Evolutionary conservation across 345 rosid species (phyloP).

Genomic region (Salix udensis): DNA sequence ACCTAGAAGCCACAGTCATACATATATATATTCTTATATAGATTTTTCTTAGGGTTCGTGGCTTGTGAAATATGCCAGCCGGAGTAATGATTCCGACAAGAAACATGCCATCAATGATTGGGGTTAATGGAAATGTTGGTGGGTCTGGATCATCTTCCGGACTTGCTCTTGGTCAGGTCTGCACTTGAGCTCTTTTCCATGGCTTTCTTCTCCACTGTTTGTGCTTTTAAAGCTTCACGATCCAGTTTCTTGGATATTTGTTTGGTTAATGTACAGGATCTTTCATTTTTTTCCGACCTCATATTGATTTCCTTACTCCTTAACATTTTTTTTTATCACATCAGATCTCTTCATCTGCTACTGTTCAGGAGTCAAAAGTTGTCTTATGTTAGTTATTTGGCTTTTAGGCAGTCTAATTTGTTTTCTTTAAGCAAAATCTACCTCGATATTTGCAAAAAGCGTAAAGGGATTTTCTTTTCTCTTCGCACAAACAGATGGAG

Average conservation of each 20-base stretch:
- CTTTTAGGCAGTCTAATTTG: conserved; percentile 19
- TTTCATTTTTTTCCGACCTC: not conserved
- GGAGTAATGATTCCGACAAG: conserved; percentile 61
- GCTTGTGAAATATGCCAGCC: conserved; percentile 45
- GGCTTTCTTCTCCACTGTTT: not conserved
- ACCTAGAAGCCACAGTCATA: not conserved
- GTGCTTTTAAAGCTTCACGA: not conserved
- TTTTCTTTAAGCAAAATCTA: conserved; percentile 36
- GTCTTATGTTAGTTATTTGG: conserved; percentile 10
- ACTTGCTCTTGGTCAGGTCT: conserved; percentile 54
- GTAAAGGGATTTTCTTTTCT: conserved; percentile 13
- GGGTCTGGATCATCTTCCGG: conserved; percentile 53
- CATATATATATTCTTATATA: not conserved
- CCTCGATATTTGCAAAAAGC: conserved; percentile 45
- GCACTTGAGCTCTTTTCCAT: not conserved
- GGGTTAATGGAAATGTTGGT: conserved; percentile 32
- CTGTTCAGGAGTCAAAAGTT: not conserved
- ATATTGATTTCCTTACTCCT: not conserved
- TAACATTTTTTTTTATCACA: not conserved
- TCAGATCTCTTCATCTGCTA: conserved; percentile 3
- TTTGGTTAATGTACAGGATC: not conserved
- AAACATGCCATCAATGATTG: conserved; percentile 48
- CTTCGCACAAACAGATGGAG: not conserved
- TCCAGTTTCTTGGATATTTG: not conserved
- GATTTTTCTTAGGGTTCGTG: conserved; percentile 17